Percentiles rank a stretch among this genome's conserved stretches.
Evolutionary conservation across 768 basidiomycete genomes (phyloP).

Genomic region (Boletus huronensis): DNA sequence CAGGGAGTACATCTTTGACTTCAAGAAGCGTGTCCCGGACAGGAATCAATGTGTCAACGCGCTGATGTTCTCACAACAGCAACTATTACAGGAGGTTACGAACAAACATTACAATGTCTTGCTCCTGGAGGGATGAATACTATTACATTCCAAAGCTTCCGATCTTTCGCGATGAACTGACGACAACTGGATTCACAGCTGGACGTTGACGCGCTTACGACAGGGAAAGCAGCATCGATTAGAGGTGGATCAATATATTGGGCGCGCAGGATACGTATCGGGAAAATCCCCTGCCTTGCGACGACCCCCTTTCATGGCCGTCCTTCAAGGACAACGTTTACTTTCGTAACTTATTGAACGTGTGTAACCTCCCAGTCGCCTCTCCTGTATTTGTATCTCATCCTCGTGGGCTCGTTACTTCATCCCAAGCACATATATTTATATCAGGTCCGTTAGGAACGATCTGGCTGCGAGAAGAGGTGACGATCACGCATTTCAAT

Average conservation of each 20-base stretch:
- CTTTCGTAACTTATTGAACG: slow-evolving; percentile 29
- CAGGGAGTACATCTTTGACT: slow-evolving; percentile 63
- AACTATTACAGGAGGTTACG: slow-evolving; percentile 52
- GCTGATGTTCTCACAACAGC: slow-evolving; percentile 60
- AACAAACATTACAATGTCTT: slow-evolving; percentile 61
- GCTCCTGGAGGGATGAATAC: slow-evolving; percentile 61
- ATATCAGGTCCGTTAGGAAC: slow-evolving; percentile 25
- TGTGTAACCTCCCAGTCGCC: slow-evolving; percentile 22
- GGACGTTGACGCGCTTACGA: slow-evolving; percentile 64
- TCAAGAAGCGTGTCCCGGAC: slow-evolving; percentile 43
- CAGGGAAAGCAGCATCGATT: slow-evolving; percentile 60
- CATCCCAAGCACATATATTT: slow-evolving; percentile 19
- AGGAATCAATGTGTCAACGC: slow-evolving; percentile 48
- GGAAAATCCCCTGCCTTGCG: slow-evolving; percentile 45
- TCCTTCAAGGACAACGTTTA: slow-evolving; percentile 44
- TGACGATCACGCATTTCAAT: slow-evolving; percentile 33
- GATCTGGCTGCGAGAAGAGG: slow-evolving; percentile 26
- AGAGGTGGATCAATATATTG: slow-evolving; percentile 67
- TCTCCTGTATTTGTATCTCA: slow-evolving; percentile 30
- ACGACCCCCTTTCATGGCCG: slow-evolving; percentile 64
- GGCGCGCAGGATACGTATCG: slow-evolving; percentile 56
- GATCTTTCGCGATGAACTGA: neutral
- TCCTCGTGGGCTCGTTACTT: slow-evolving; percentile 28
- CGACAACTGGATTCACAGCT: slow-evolving; percentile 39
- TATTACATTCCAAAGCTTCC: neutral